These are phyloP conservation scores for Nigrospora oryzae DNA, from an alignment of 2,329 filamentous ascomycete genomes.

Conservation along the genomic window DNA sequence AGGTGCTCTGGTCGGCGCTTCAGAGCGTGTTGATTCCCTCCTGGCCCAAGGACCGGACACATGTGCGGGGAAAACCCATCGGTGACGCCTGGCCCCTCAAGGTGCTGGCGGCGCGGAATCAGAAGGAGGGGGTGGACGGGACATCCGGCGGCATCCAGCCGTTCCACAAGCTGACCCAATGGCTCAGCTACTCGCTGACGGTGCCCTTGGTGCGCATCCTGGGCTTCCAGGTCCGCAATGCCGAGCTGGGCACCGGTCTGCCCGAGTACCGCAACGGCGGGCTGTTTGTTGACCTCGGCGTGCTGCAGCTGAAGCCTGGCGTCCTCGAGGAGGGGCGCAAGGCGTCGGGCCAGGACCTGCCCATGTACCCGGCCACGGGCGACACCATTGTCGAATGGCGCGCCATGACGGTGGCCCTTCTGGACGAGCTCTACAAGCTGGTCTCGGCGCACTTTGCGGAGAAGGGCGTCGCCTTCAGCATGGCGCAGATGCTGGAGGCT, in stretches of 20 bases:
- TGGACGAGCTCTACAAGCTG: constrained; percentile 62
- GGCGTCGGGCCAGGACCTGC: constrained; percentile 54
- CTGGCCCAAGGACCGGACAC: constrained; percentile 45
- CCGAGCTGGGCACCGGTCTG: constrained; percentile 75
- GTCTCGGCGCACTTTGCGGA: constrained; percentile 58
- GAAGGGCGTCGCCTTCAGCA: constrained; percentile 60
- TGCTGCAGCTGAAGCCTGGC: constrained; percentile 65
- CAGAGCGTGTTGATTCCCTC: constrained; percentile 36
- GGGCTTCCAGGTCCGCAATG: constrained; percentile 71
- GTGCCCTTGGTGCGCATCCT: constrained; percentile 79
- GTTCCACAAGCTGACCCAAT: constrained; percentile 92
- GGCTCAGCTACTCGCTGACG: constrained; percentile 92
- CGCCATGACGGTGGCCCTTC: constrained; percentile 64
- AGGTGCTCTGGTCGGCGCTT: constrained; percentile 30
- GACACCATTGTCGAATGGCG: constrained; percentile 77
- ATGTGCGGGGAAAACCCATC: constrained; percentile 29
- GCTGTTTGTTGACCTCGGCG: constrained; percentile 66
- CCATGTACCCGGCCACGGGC: constrained; percentile 64
- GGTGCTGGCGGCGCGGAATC: constrained; percentile 11
- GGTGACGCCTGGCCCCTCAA: constrained; percentile 42
- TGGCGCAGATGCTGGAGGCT: constrained; percentile 88
- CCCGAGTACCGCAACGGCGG: constrained; percentile 73
- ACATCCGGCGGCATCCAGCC: constrained; percentile 69
- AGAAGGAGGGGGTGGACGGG: constrained; percentile 33
- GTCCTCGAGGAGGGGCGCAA: constrained; percentile 64